Evolutionary conservation across 305 asterid species (phyloP), one percentile per base, ranked within the genome.

Genomic region (Plantago rigida): DNA sequence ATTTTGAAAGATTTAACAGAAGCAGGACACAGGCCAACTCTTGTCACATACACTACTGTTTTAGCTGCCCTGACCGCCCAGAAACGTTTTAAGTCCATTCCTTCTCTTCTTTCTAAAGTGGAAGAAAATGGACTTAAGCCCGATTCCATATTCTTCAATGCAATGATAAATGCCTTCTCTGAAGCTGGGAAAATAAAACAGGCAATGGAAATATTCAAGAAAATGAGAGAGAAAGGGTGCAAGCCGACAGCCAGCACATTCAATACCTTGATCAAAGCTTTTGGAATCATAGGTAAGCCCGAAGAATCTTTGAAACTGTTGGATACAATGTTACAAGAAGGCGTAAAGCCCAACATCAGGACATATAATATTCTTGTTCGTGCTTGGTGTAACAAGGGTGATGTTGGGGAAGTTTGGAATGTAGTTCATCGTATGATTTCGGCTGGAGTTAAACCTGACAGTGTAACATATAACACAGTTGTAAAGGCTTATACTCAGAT

Each of bases 151-250:
- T 87, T 91, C 79, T 87, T 81, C 87, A 91, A 91, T 71, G 95
- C 96, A 49, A 75, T 84, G 83, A 91, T 91, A 75, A 91, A 91
- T 62, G 89, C 96, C 0, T 91, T 91, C 79, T 77, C 94, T n/a
- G 97, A 91, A 72, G 84, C 94, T 13, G 87, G 97, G 46, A 86
- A 87, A 62, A 74, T 86, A 72, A 78, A 84, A 62, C 95, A 84
- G 75, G 95, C 97, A 13, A 81, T 85, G 94, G 80, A 73, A 67
- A 67, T 75, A 53, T 87, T 84, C 75, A 61, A 67, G 59, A 79
- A 77, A 79, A 85, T 91, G 97, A 81, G 81, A 63, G 89, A 78
- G 62, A 80, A 69, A 61, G 95, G 89, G 64, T 91, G 94, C 62
- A 91, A 78, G 77, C 94, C 94, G 0, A 91, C 97, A 52, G 76